Conservation (phyloP, 2,329 filamentous ascomycete genomes). For the Penicillium sp. region DNA sequence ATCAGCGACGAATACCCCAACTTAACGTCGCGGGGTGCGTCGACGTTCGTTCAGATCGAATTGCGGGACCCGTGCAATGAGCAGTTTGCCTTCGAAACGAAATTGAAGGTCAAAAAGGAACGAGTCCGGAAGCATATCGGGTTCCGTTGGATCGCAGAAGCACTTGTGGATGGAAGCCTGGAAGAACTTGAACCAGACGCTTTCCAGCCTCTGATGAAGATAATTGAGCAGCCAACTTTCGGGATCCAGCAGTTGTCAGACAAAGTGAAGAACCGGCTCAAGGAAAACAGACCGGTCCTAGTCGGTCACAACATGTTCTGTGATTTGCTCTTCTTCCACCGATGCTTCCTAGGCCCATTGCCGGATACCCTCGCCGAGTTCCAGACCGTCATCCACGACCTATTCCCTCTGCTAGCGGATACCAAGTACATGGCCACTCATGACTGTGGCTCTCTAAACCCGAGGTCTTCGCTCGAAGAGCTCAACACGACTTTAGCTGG, state of each 20-base stretch:
- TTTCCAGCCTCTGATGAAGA: constrained; percentile 29
- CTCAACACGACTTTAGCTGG: constrained; percentile 29
- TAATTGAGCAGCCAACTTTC: constrained; percentile 18
- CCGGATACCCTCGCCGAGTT: constrained; percentile 59
- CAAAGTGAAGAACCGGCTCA: constrained; percentile 43
- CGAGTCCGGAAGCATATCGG: constrained; percentile 41
- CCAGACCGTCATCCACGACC: constrained; percentile 48
- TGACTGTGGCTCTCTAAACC: constrained; percentile 53
- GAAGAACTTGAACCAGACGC: constrained; percentile 36
- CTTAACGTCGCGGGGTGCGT: constrained; percentile 40
- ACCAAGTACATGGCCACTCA: constrained; percentile 65
- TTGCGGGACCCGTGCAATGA: constrained; percentile 40
- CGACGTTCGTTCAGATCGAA: constrained; percentile 44
- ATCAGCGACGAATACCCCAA: constrained; percentile 60
- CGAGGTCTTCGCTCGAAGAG: constrained; percentile 38
- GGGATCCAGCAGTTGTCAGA: constrained; percentile 31
- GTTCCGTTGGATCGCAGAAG: constrained; percentile 50
- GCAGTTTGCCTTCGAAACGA: constrained; percentile 30
- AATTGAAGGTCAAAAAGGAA: constrained; percentile 27
- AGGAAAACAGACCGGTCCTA: constrained; percentile 50
- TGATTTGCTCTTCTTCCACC: constrained; percentile 62
- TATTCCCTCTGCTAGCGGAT: constrained; percentile 60
- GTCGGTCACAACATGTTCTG: constrained; percentile 65
- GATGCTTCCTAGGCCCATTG: constrained; percentile 58
- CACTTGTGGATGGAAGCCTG: constrained; percentile 45